Base-by-base conservation (phyloP, 441 rosid species). In the Mallotus japonicus region DNA sequence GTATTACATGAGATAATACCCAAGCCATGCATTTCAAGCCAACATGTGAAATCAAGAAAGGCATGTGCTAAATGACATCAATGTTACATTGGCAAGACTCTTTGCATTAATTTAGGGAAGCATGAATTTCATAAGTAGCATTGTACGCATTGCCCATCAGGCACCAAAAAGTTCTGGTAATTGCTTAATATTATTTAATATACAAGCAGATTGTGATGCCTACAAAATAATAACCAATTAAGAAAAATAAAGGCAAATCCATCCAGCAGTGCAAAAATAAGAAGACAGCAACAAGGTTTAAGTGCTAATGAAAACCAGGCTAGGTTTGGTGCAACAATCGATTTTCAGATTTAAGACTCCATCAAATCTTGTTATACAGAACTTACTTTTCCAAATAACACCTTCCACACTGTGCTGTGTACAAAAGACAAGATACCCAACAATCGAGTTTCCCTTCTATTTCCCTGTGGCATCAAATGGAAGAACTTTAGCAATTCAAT, bases 341-440 rank as follows among this genome's bases (percentile, higher is more conserved):
- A 77, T 56, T 62, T 72, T 56, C 32, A 68, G 14, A 28, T 12
- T 20, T 64, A 50, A 17, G 20, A 37, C 20, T 19, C 22, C 56
- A 17, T 24, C 10, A 24, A 67, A 70, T 55, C 59, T 61, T 24
- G 65, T 42, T 28, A 42, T 65, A 44, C 56, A 17, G 62, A 62
- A 71, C 80, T 77, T 72, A 89, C 99, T 87, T 93, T 95, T 75
- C 98, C 98, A 83, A 93, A 95, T 77, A 95, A 83, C 53, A 89
- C 98, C 83, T 93, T 95, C 99, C 98, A 95, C 59, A 95, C 98
- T 0, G 99, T 91, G 83, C 96, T 95, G 81, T 93, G 96, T 28
- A 95, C 95, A 76, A 95, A 93, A 72, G 98, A 93, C 69, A 95
- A 81, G 71, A 93, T 95, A 67, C 98, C 99, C 73, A 95, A 78